phyloP scores from a whole-genome alignment of 2,329 filamentous ascomycete species.

The Kalmusia sp. region DNA sequence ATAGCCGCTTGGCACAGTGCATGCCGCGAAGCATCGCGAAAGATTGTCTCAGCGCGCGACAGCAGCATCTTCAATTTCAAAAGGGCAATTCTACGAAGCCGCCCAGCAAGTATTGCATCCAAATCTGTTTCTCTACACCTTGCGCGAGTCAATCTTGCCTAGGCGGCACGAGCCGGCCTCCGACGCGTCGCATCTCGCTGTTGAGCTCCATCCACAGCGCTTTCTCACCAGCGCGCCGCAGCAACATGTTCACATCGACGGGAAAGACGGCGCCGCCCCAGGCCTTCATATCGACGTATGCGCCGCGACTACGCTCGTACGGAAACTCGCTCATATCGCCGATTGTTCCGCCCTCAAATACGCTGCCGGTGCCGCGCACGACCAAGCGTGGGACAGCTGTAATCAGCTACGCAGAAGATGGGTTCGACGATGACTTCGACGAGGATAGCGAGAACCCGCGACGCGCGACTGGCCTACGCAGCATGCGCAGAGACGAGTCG shows the following conservation, averaged over 20 bases:
- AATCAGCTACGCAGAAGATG: constrained; percentile 98
- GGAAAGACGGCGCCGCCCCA: constrained; percentile 68
- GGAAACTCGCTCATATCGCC: constrained; percentile 91
- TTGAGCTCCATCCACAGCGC: constrained; percentile 34
- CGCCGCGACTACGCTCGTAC: constrained; percentile 87
- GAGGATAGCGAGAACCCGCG: constrained; percentile 75
- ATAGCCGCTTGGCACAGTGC: constrained; percentile 26
- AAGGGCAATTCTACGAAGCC: constrained; percentile 15
- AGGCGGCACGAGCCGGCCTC: constrained; percentile 2
- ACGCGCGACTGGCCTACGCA: constrained; percentile 80
- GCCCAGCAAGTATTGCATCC: background rate
- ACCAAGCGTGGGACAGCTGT: constrained; percentile 96
- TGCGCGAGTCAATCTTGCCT: background rate
- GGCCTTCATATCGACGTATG: constrained; percentile 89
- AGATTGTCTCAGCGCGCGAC: constrained; percentile 25
- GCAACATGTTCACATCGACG: constrained; percentile 49
- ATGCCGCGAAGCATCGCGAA: constrained; percentile 2
- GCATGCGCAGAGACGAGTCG: constrained; percentile 73
- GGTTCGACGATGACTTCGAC: constrained; percentile 84
- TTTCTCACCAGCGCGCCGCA: constrained; percentile 27
- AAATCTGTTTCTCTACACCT: background rate
- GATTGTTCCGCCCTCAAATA: constrained; percentile 74
- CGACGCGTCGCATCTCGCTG: constrained; percentile 42
- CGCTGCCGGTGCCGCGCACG: constrained; percentile 76
- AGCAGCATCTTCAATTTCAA: constrained; percentile 16